phyloP scores from a whole-genome alignment of 1,284 basidiomycete species.

The Bondarzewia mesenterica region DNA sequence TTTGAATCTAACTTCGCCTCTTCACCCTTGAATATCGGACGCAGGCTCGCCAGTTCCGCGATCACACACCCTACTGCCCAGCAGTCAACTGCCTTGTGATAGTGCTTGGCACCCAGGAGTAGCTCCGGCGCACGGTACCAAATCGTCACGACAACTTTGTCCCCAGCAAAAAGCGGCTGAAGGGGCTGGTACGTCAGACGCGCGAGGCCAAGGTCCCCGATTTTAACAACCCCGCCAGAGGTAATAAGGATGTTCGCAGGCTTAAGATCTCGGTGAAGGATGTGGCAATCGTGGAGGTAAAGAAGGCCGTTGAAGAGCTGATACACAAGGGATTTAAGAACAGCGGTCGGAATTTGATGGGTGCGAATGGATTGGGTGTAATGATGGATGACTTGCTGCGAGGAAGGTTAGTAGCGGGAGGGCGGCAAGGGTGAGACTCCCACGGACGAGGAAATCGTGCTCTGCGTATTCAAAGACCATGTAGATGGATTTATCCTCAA shows the following conservation, averaged over 20 bases:
- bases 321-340: constrained; percentile 90
- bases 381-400: constrained; percentile 95
- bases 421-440: background rate
- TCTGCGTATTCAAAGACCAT: constrained; percentile 99
- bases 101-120: constrained; percentile 91
- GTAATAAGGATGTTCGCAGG: constrained; percentile 98
- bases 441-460: constrained; percentile 88
- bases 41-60: constrained; percentile 86
- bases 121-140: constrained; percentile 98
- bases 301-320: constrained; percentile 95
- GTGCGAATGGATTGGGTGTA: constrained; percentile 83
- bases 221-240: constrained; percentile 86
- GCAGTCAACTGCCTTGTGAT: constrained; percentile 90
- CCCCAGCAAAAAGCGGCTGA: constrained; percentile 80
- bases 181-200: constrained; percentile 81
- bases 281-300: constrained; percentile 92
- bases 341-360: constrained; percentile 58
- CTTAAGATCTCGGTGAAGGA: constrained; percentile 95
- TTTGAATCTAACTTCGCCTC: constrained; percentile 93
- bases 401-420: constrained; percentile 3
- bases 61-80: constrained; percentile 98
- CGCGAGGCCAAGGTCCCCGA: constrained; percentile 94
- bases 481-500: constrained; percentile 97
- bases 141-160: constrained; percentile 99
- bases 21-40: constrained; percentile 99